Base-by-base conservation (phyloP, 352 stramenopile genomes). In the Salisapilia sapeloensis region DNA sequence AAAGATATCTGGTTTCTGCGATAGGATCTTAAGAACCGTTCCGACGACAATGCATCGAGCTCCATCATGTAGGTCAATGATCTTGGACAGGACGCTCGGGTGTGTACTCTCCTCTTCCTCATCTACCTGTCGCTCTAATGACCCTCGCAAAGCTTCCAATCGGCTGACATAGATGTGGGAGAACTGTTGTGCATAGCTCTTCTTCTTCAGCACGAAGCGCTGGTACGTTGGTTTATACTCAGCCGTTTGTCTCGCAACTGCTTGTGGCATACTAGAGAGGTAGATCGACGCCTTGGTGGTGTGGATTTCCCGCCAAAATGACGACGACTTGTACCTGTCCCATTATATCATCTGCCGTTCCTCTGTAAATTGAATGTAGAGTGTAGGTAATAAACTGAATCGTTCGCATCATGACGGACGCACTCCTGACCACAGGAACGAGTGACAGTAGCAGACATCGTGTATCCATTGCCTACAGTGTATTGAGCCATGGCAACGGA, bases 141-240 rank as follows among this genome's bases (percentile, higher is more conserved):
- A 40, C 17, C 74, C 56, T 17, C 78, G 76, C 29, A 94, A 62
- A 40, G 56, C 46, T 35, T 59, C 47, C 41, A 93, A 42, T 2
- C 81, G 72, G 42, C 57, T 84, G 39, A 86, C 62, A 53, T 95
- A 95, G 23, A 95, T 78, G 53, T 93, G 77, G 39, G 69, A 89
- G 54, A 84, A 95, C 49, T 95, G 82, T 47, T 86, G 75, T 10
- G 51, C 60, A 50, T 85, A 95, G 41, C 40, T 69, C 44, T 85
- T 82, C 31, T 84, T 57, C 52, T 89, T 82, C 19, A 90, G 52
- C 37, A 83, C 56, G 38, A 92, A 93, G 24, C 79, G 65, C 38
- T 84, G 49, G 12, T 59, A 63, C 24, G 53, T 59, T 8, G 48
- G 48, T 38, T 56, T 64, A 46, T 80, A 80, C 7, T 59, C 55